Evolutionary conservation across 345 rosid genomes (phyloP).

Genomic region (Ricinus communis): DNA sequence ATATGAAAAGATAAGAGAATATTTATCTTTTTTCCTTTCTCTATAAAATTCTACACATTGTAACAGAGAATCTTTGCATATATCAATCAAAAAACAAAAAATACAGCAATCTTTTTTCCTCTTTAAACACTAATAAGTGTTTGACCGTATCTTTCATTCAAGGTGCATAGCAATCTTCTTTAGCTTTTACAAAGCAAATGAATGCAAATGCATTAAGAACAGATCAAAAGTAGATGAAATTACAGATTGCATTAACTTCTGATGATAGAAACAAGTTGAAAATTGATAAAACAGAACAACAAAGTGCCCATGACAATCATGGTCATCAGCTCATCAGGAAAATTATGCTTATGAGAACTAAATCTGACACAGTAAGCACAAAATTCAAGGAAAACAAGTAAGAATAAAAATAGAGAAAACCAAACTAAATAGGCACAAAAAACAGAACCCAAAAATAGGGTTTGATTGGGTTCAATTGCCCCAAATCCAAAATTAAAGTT

Average conservation of each 20-base stretch:
- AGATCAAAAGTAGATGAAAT: background rate
- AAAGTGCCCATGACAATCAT: constrained; percentile 1
- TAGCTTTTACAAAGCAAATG: background rate
- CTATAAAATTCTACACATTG: too few species aligned
- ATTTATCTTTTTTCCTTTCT: too few species aligned
- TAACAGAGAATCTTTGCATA: too few species aligned
- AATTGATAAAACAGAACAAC: background rate
- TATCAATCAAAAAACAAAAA: too few species aligned
- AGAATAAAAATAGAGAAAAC: background rate
- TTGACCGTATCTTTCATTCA: background rate
- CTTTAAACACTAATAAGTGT: background rate
- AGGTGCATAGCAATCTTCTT: background rate
- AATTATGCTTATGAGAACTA: background rate
- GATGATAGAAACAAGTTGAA: background rate
- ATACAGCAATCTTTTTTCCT: too few species aligned
- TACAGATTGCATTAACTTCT: background rate
- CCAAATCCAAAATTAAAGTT: too few species aligned
- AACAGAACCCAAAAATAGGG: too few species aligned
- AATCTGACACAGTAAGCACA: background rate
- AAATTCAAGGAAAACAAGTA: constrained; percentile 2
- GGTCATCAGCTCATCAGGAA: constrained; percentile 1
- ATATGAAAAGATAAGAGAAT: too few species aligned
- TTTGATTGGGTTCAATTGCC: too few species aligned
- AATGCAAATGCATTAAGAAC: background rate
- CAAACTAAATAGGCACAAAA: too few species aligned